These are phyloP conservation scores for Pharnaceum exiguum DNA, from an alignment of 148 eudicot species.

Conservation along the genomic window DNA sequence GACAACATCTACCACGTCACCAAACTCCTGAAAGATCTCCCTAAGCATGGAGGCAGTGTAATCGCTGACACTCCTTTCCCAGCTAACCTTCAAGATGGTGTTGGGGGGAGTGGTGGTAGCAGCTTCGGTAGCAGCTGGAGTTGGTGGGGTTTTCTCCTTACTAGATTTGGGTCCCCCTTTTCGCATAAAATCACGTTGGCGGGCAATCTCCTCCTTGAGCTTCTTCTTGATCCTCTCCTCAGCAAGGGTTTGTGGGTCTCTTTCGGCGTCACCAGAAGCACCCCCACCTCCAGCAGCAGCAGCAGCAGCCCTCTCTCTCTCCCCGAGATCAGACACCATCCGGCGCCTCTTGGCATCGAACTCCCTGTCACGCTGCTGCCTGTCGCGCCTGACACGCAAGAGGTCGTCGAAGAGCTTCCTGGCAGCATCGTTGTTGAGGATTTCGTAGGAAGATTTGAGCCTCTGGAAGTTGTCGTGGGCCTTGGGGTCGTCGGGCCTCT, in stretches of 20 bases:
- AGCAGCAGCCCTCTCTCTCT: conserved; percentile 42
- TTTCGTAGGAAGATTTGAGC: conserved; percentile 49
- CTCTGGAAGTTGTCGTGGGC: conserved; percentile 53
- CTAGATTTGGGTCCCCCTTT: conserved; percentile 10
- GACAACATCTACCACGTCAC: conserved; percentile 64
- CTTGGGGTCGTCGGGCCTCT: conserved; percentile 57
- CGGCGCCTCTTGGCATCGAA: conserved; percentile 49
- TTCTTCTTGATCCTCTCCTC: conserved; percentile 53
- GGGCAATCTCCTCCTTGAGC: conserved; percentile 49
- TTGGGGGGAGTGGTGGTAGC: no score
- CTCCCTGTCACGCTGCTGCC: conserved; percentile 32
- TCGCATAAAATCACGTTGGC: conserved; percentile 53
- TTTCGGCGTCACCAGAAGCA: conserved; percentile 21
- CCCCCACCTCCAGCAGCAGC: conserved; percentile 17
- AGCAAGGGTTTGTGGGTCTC: no score
- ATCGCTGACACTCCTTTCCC: conserved; percentile 50
- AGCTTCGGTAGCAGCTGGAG: no score
- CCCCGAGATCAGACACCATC: conserved; percentile 69
- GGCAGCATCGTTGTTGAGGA: conserved; percentile 49
- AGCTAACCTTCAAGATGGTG: conserved; percentile 64
- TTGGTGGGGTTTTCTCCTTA: no score
- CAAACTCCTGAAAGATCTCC: conserved; percentile 49
- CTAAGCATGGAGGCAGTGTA: conserved; percentile 43
- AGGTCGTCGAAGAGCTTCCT: conserved; percentile 59
- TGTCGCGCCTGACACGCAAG: conserved; percentile 43